phyloP scores from a whole-genome alignment of 2,329 filamentous ascomycete species.

The Fusarium phyllophilum region DNA sequence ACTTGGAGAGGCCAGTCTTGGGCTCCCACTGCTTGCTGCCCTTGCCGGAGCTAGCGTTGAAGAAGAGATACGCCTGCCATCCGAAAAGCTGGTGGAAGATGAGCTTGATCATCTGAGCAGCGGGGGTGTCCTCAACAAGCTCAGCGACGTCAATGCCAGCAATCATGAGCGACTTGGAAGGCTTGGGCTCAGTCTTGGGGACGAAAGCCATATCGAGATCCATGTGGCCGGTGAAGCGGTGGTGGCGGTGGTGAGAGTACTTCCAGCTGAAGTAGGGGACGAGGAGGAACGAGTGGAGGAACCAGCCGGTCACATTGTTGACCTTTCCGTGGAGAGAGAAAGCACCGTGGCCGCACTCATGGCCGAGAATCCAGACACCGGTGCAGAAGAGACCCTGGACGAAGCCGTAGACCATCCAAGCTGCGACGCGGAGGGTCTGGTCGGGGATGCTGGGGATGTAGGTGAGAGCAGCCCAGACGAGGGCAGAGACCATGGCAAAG shows the following conservation, averaged over 20 bases:
- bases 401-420: conserved; percentile 70
- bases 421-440: conserved; percentile 54
- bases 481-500: conserved; percentile 57
- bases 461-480: conserved; percentile 62
- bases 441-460: conserved; percentile 64
- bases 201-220: conserved; percentile 75
- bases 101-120: conserved; percentile 64
- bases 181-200: conserved; percentile 57
- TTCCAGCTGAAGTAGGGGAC: conserved; percentile 81
- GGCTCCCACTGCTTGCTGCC: conserved; percentile 59
- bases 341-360: conserved; percentile 77
- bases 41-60: conserved; percentile 64
- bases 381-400: conserved; percentile 73
- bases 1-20: conserved; percentile 43
- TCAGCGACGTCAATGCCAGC: conserved; percentile 59
- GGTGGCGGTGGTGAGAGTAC: conserved; percentile 75
- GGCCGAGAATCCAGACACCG: conserved; percentile 76
- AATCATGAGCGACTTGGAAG: conserved; percentile 48
- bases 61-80: conserved; percentile 71
- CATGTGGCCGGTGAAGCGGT: conserved; percentile 74
- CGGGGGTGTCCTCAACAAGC: conserved; percentile 71
- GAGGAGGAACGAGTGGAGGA: conserved; percentile 71
- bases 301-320: conserved; percentile 72
- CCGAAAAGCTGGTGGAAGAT: conserved; percentile 71
- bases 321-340: conserved; percentile 67